These are phyloP conservation scores for Pythium dissimile DNA, from an alignment of 352 stramenopile species.

Conservation along the genomic window DNA sequence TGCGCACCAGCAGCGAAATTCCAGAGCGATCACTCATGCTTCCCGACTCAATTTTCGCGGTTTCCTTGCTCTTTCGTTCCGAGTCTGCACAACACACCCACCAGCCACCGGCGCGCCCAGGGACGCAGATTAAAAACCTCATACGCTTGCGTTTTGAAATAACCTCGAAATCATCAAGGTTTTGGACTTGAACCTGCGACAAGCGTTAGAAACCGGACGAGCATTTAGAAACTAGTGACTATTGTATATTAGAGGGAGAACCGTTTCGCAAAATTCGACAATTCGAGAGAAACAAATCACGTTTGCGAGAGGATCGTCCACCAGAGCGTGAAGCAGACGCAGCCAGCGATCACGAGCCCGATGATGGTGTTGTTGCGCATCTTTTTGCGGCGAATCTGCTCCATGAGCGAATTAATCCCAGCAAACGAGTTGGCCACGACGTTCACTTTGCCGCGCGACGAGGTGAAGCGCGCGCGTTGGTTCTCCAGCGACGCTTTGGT, in stretches of 20 bases:
- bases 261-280: conserved; percentile 8
- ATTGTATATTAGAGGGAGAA: conserved; percentile 6
- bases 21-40: conserved; percentile 43
- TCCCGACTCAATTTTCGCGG: no score
- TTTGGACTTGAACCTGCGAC: conserved; percentile 13
- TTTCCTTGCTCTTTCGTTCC: not conserved
- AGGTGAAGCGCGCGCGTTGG: conserved; percentile 87
- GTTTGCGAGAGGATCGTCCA: conserved; percentile 84
- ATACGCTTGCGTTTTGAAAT: not conserved
- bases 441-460: conserved; percentile 80
- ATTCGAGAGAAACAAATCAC: conserved; percentile 32
- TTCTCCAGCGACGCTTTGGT: conserved; percentile 85
- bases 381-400: conserved; percentile 95
- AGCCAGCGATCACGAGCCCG: conserved; percentile 93
- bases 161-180: conserved; percentile 12
- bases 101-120: no score
- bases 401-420: conserved; percentile 95
- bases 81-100: conserved; percentile 4
- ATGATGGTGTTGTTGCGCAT: conserved; percentile 97
- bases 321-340: conserved; percentile 97
- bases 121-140: no score
- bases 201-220: not conserved
- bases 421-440: conserved; percentile 89
- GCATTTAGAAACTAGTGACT: not conserved
- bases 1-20: conserved; percentile 93